These are phyloP conservation scores for Articulospora tetracladia DNA, from an alignment of 495 filamentous ascomycete genomes.

Conservation along the genomic window DNA sequence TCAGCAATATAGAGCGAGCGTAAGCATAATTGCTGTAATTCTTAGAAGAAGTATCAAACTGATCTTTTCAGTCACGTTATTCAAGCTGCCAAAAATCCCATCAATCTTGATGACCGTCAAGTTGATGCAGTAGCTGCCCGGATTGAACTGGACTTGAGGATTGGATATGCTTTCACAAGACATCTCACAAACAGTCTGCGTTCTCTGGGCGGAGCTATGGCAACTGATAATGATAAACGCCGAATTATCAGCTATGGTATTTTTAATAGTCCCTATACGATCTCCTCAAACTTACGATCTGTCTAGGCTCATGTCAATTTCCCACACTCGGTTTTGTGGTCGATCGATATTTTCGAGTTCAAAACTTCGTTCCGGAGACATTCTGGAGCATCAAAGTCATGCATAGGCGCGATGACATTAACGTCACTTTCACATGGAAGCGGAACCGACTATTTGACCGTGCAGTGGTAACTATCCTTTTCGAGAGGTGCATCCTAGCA, in stretches of 20 bases:
- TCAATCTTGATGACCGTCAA: conserved; percentile 78
- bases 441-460: conserved; percentile 85
- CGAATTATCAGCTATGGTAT: conserved; percentile 84
- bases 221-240: conserved; percentile 29
- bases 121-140: conserved; percentile 84
- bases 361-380: conserved; percentile 86
- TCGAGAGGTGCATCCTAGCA: conserved; percentile 79
- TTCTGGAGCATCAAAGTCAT: conserved; percentile 93
- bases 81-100: conserved; percentile 71
- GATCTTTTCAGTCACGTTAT: conserved; percentile 63
- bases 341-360: conserved; percentile 86
- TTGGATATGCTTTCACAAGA: conserved; percentile 90
- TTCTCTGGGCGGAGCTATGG: conserved; percentile 55
- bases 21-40: conserved; percentile 38
- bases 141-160: conserved; percentile 89
- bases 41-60: conserved; percentile 24
- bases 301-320: conserved; percentile 87
- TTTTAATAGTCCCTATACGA: neutral
- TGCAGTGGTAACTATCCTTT: conserved; percentile 72
- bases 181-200: conserved; percentile 74
- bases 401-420: conserved; percentile 69
- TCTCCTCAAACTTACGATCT: neutral
- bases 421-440: conserved; percentile 82
- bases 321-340: conserved; percentile 96
- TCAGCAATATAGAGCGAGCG: conserved; percentile 95